Base-by-base conservation (phyloP, 768 basidiomycete genomes). In the Lentinus brumalis region DNA sequence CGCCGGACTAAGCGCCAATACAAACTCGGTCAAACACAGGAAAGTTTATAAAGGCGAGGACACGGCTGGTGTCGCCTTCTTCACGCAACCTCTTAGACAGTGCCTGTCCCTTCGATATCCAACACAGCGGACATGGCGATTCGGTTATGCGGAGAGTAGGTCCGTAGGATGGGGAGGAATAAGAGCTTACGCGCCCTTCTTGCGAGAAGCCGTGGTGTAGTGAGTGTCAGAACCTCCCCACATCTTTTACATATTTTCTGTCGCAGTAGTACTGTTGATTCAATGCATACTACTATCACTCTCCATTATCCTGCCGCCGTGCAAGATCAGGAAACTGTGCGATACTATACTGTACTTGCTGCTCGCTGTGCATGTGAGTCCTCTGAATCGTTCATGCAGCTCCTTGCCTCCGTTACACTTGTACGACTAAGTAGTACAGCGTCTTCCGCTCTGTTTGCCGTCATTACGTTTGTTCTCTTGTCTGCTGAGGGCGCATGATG, bases 81-180 rank as follows among this genome's bases (percentile, higher is more conserved):
- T 60, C 72, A 77, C 83, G 86, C 86, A 79, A 74, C 86, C 84
- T 81, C 72, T 70, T 83, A 87, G 87, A 88, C 86, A 88, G 86
- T 88, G 81, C 86, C 86, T 82, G 81, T 77, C 80, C 81, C 75
- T 72, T 70, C 71, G 60, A 69, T 56, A 61, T 62, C 63, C 49
- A 30, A 56, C 61, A 83, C 74, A 76, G 67, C 67, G 80, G 79
- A 74, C 80, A 83, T 75, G 86, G 86, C 84, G 86, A 88, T 88
- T 84, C 77, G 79, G 86, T 80, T 59, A 69, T 81, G 87, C 86
- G 86, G 74, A 88, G 83, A 86, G 71, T 69, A 69, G 79, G 46
- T 60, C 62, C 55, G 49, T 51, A 51, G 64, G 64, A 45, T 73
- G 83, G 84, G 70, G 67, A 70, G 85, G 85, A 78, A 76, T 78